Percentiles rank a stretch among this genome's conserved stretches.
These are phyloP conservation scores for Cystoderma amianthinum DNA, from an alignment of 768 basidiomycete genomes.

Conservation along the genomic window DNA sequence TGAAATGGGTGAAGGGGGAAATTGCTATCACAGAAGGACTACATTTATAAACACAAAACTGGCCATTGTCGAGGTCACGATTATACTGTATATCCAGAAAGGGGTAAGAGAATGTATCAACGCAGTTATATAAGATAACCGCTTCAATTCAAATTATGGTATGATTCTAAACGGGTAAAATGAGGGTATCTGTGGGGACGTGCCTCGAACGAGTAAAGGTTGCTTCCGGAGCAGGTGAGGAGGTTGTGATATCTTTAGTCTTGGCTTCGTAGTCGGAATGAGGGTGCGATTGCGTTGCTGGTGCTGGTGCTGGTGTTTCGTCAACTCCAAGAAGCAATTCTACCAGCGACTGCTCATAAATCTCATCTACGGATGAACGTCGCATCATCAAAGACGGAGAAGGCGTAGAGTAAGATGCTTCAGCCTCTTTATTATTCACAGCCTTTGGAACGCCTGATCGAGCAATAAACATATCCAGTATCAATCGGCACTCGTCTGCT, in stretches of 20 bases:
- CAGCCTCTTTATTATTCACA: constrained; percentile 19
- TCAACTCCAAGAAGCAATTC: constrained; percentile 33
- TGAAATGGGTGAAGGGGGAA: too few relatives aligned
- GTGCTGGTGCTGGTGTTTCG: neutral
- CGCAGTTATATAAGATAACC: too few relatives aligned
- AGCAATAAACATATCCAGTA: constrained; percentile 77
- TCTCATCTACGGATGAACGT: constrained; percentile 13
- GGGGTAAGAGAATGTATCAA: neutral
- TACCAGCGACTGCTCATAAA: constrained; percentile 43
- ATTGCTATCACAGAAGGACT: too few relatives aligned
- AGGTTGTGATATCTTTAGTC: neutral
- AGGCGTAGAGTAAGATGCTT: constrained; percentile 27
- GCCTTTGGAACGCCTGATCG: constrained; percentile 41
- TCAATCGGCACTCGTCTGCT: constrained; percentile 78
- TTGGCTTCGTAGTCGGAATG: neutral
- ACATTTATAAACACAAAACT: neutral
- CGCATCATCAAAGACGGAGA: constrained; percentile 12
- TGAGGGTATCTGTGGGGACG: neutral
- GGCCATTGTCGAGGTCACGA: too few relatives aligned
- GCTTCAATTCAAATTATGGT: neutral
- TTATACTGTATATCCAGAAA: constrained; percentile 1
- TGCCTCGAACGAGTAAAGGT: too few relatives aligned
- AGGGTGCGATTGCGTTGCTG: neutral
- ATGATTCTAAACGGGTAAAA: neutral
- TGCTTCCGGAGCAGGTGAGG: too few relatives aligned